Base-by-base conservation (phyloP, 176 grass and related monocot genomes). In the Oryza coarctata region DNA sequence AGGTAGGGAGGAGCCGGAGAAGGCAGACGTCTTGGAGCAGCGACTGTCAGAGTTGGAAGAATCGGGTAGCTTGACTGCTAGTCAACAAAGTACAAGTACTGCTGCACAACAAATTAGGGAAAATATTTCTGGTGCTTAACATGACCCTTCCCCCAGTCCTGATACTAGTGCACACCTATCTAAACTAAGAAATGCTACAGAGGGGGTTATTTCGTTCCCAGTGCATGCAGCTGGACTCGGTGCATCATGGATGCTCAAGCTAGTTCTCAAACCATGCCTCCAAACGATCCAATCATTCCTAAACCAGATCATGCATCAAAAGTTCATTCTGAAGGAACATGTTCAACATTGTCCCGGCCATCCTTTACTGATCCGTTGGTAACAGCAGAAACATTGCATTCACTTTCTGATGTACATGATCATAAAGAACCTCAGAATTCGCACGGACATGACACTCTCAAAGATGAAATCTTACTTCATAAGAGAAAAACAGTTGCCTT, bases 401-500 rank as follows among this genome's bases (percentile, higher is more conserved):
- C 78, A 86, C 75, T 68, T 70, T 65, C 65, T 30, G 33, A 64
- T 29, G 62, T 71, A 75, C 62, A 49, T 71, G 81, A 73, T 82
- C 41, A 67, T 69, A 86, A 75, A 77, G 86, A 87, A 67, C 35
- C 41, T 70, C 61, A 32, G 22, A 44, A 73, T 58, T 12, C 74
- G 14, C 83, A 87, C 83, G 90, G 85, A 61, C 69, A 74, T 57
- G 83, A 77, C 87, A 77, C 62, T 28, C 82, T 82, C 10, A 98
- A 88, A 83, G 68, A 93, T 84, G 88, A 93, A 34, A 94, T 98
- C 29, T 76, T 98, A 86, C 68, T 88, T 79, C 90, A 87, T 65
- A 98, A 98, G 87, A 89, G 84, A 86, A 93, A 86, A 82, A 88
- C 95, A 62, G 73, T 98, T 81, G 84, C 90, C 41, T 88, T 94